Evolutionary conservation across 495 filamentous ascomycete species (phyloP), one percentile per base, ranked within the genome.

Genomic region (Tricharina praecox): DNA sequence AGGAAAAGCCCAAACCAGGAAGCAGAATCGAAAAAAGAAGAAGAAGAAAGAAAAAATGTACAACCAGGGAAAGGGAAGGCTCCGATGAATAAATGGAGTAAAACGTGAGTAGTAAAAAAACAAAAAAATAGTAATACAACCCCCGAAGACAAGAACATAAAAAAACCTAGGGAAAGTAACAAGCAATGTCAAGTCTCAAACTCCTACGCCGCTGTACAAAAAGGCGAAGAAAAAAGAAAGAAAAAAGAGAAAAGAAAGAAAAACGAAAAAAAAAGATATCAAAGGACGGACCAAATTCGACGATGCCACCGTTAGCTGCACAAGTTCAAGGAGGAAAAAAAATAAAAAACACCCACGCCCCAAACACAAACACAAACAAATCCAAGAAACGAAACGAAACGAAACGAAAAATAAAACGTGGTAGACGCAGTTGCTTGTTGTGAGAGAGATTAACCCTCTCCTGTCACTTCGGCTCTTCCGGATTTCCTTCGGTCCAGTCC

Each of bases 391-490:
- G 33, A 21, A 13, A 23, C 1, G 20, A 18, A 42, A 50, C 15
- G 47, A 36, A n/a, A n/a, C n/a, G n/a, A n/a, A n/a, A n/a, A n/a
- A n/a, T n/a, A n/a, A n/a, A n/a, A n/a, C n/a, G n/a, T n/a, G n/a
- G n/a, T n/a, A n/a, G n/a, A n/a, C n/a, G n/a, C n/a, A n/a, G n/a
- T n/a, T n/a, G n/a, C n/a, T n/a, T n/a, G n/a, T n/a, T n/a, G n/a
- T n/a, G 36, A 13, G 36, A 16, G 28, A 36, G 44, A 45, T 57
- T 57, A 57, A 15, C 54, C 54, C 45, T 57, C 54, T 41, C 54
- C 54, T 46, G 50, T 39, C 13, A 15, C 19, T 21, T 39, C 36
- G 13, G 19, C 11, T 8, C 13, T 16, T 5, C 36, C 13, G 8
- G 11, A 7, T 39, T 39, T 39, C 19, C 36, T 39, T 39, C 36